Evolutionary conservation across 163 green algal species (phyloP), one percentile per base, ranked within the genome.

Genomic region (Coccomyxa subellipsoidea): DNA sequence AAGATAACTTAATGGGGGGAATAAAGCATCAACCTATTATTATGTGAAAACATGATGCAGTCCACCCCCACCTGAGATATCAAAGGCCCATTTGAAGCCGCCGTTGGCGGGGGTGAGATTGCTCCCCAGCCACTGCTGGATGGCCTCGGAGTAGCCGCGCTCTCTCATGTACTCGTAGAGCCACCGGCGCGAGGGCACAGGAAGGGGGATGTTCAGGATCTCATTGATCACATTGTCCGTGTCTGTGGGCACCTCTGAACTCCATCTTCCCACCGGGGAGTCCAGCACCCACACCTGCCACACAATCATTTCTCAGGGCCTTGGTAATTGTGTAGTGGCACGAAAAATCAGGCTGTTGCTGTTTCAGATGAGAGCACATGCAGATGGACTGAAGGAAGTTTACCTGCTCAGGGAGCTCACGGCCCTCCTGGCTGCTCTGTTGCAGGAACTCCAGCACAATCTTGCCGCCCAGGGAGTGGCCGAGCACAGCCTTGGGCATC

Each of bases 401-500:
- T n/a, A 47, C 72, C 72, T 78, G 72, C 35, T 78, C 47, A 10
- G 72, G 35, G 1, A 54, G 31, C 29, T 39, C 31, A 31, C 47
- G 7, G 10, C 36, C 40, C 59, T 31, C 9, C 7, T 21, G 12
- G 10, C 35, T 35, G 69, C 18, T 15, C 71, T 93, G 83, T 21
- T 80, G 59, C 38, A 91, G 69, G 23, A 92, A 82, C 53, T 92
- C 87, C 77, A 97, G 85, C 29, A 86, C 88, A 15, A 94, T 90
- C 83, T 97, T 97, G 25, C 94, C 94, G 2, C 93, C 93, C 66
- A 97, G 81, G n/a, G 85, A 93, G 75, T 97, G 94, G 0, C 94
- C 94, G 29, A 94, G 78, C 15, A 97, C 76, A 8, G 90, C 82
- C 0, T 90, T 80, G 0, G 88, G 86, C 7, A 59, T 53, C 0